These are phyloP conservation scores for Macrolepiota dolichaula DNA, from an alignment of 768 basidiomycete genomes.

Conservation along the genomic window DNA sequence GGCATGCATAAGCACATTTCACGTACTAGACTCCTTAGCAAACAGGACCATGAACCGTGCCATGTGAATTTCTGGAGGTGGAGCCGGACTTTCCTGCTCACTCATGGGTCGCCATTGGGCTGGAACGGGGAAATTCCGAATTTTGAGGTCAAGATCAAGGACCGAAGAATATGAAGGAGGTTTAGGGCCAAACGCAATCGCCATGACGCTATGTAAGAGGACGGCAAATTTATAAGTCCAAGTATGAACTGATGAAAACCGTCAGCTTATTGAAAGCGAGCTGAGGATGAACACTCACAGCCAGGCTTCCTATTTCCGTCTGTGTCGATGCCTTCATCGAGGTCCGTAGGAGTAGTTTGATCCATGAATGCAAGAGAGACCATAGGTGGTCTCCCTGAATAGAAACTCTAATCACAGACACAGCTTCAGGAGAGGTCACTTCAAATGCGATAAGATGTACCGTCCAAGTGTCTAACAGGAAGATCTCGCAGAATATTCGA, in stretches of 20 bases:
- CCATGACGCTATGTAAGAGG: conserved; percentile 48
- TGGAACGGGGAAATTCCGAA: conserved; percentile 60
- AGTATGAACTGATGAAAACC: conserved; percentile 38
- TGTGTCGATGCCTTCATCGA: conserved; percentile 27
- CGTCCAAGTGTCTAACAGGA: conserved; percentile 56
- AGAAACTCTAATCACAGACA: conserved; percentile 45
- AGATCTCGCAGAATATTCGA: conserved; percentile 69
- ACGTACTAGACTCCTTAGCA: conserved; percentile 48
- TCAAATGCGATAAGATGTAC: conserved; percentile 29
- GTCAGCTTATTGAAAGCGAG: background rate
- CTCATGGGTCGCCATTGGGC: conserved; percentile 37
- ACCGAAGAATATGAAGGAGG: conserved; percentile 48
- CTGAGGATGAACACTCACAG: conserved; percentile 31
- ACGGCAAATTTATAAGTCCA: conserved; percentile 57
- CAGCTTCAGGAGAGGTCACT: background rate
- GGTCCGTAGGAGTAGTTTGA: conserved; percentile 48
- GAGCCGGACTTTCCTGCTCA: conserved; percentile 16
- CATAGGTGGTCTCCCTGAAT: conserved; percentile 56
- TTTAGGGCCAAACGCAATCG: conserved; percentile 49
- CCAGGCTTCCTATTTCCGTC: conserved; percentile 34
- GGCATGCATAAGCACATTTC: background rate
- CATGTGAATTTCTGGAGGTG: conserved; percentile 26
- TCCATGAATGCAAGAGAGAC: conserved; percentile 54
- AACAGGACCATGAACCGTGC: conserved; percentile 42
- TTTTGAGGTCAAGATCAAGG: conserved; percentile 54